Evolutionary conservation across 1,284 basidiomycete genomes (phyloP).

Genomic region (Cystobasidiaceae sp.): DNA sequence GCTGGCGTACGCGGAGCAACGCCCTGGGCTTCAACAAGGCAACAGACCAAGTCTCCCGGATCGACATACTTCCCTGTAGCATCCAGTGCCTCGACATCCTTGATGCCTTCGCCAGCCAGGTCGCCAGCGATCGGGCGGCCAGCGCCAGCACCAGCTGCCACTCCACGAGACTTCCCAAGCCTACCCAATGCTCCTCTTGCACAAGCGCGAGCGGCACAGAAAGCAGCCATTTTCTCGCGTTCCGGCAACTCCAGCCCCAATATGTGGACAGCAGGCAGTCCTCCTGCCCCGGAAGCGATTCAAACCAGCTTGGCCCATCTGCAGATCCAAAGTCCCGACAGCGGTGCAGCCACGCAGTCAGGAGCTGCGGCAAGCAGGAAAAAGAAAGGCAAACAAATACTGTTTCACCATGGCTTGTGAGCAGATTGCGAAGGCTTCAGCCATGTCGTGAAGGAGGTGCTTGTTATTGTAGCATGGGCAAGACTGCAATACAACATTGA

Average conservation of each 20-base stretch:
- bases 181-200: not conserved
- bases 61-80: slow-evolving; percentile 16
- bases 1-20: slow-evolving; percentile 32
- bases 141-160: slow-evolving; percentile 12
- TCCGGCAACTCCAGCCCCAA: slow-evolving; percentile 4
- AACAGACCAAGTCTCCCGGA: slow-evolving; percentile 16
- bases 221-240: slow-evolving; percentile 5
- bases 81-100: slow-evolving; percentile 20
- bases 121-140: not conserved
- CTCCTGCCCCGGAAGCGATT: not conserved
- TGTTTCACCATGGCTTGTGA: slow-evolving; percentile 21
- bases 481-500: too few species aligned
- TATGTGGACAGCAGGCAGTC: not conserved
- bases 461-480: too few species aligned
- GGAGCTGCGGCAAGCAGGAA: slow-evolving; percentile 8
- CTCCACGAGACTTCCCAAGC: slow-evolving; percentile 11
- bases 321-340: not conserved
- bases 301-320: not conserved
- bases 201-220: not conserved
- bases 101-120: slow-evolving; percentile 1
- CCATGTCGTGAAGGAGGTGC: too few species aligned
- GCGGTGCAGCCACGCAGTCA: not conserved
- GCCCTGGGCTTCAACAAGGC: slow-evolving; percentile 20
- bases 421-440: too few species aligned
- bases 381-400: slow-evolving; percentile 26